Evolutionary conservation across 2,329 filamentous ascomycete genomes (phyloP).

Genomic region (Sclerotinia nivalis): DNA sequence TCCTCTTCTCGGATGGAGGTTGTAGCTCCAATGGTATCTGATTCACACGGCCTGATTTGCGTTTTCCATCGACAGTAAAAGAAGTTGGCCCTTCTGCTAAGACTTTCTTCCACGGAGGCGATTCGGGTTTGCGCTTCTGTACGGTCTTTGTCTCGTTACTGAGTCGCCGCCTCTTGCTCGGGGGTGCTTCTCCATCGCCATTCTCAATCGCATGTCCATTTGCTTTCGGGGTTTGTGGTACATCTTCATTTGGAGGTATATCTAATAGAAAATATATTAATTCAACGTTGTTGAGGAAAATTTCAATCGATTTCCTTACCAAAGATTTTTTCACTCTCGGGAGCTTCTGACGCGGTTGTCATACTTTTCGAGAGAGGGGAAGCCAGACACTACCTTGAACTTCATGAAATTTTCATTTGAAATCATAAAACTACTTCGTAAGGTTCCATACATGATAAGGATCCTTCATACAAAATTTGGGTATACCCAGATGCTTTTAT

Average conservation of each 20-base stretch:
- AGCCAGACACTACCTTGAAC: slow-evolving; percentile 49
- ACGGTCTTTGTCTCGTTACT: slow-evolving; percentile 49
- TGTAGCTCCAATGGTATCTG: slow-evolving; percentile 54
- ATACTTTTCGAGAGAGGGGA: slow-evolving; percentile 38
- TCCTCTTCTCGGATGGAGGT: slow-evolving; percentile 51
- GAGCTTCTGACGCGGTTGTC: slow-evolving; percentile 42
- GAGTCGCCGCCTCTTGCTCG: slow-evolving; percentile 66
- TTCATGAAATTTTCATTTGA: slow-evolving; percentile 61
- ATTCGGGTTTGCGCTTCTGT: slow-evolving; percentile 57
- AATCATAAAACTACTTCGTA: slow-evolving; percentile 54
- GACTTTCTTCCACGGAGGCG: slow-evolving; percentile 91
- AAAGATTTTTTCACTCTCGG: slow-evolving; percentile 38
- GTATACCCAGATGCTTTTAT: slow-evolving; percentile 55
- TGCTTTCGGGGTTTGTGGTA: slow-evolving; percentile 35
- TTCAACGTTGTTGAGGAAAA: slow-evolving; percentile 5
- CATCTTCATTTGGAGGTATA: slow-evolving; percentile 31
- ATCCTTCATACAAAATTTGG: slow-evolving; percentile 52
- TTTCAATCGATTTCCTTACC: slow-evolving; percentile 30
- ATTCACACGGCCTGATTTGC: slow-evolving; percentile 67
- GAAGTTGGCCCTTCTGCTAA: slow-evolving; percentile 84
- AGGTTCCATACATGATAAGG: slow-evolving; percentile 50
- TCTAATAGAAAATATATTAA: slow-evolving; percentile 32
- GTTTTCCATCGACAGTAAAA: slow-evolving; percentile 71
- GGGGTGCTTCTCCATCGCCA: slow-evolving; percentile 49
- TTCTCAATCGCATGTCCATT: slow-evolving; percentile 38